Evolutionary conservation across 1,284 basidiomycete genomes (phyloP).

Genomic region (Microbotryum scabiosae): DNA sequence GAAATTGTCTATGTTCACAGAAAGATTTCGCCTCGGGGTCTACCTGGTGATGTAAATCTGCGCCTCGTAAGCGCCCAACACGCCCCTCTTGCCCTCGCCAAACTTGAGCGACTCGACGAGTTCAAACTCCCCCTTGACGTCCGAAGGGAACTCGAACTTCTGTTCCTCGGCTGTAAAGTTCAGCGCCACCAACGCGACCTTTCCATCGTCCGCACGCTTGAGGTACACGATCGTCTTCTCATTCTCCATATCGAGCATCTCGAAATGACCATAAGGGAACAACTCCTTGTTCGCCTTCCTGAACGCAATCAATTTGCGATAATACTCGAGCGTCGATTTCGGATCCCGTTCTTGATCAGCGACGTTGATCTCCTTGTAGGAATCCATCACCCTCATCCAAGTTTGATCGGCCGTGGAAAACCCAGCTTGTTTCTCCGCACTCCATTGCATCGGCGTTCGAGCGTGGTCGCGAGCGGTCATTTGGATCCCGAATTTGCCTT

Average conservation of each 20-base stretch:
- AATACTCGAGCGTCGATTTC: conserved; percentile 50
- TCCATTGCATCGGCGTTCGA: conserved; percentile 63
- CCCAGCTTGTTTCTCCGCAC: conserved; percentile 50
- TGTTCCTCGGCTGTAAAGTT: conserved; percentile 47
- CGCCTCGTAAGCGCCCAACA: conserved; percentile 8
- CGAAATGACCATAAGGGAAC: conserved; percentile 51
- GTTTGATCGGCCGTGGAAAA: conserved; percentile 53
- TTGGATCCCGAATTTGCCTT: conserved; percentile 50
- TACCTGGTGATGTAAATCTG: not conserved
- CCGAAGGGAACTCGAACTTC: conserved; percentile 7
- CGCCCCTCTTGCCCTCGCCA: not conserved
- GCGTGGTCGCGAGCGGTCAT: conserved; percentile 62
- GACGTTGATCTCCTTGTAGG: conserved; percentile 59
- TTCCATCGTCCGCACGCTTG: conserved; percentile 35
- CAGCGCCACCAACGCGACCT: conserved; percentile 45
- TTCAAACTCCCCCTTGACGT: too few relatives aligned
- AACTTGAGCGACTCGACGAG: not conserved
- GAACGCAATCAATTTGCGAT: conserved; percentile 49
- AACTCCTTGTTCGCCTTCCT: conserved; percentile 48
- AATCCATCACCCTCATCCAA: conserved; percentile 70
- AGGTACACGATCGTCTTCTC: conserved; percentile 53
- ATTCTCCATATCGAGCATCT: conserved; percentile 45
- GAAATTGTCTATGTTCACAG: too few relatives aligned
- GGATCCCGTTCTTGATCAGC: conserved; percentile 47
- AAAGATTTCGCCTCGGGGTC: too few relatives aligned